A percentile compares a stretch with the other conserved stretches of the same genome.
phyloP scores from a whole-genome alignment of 1,284 basidiomycete genomes.

The Vanrija sp. region DNA sequence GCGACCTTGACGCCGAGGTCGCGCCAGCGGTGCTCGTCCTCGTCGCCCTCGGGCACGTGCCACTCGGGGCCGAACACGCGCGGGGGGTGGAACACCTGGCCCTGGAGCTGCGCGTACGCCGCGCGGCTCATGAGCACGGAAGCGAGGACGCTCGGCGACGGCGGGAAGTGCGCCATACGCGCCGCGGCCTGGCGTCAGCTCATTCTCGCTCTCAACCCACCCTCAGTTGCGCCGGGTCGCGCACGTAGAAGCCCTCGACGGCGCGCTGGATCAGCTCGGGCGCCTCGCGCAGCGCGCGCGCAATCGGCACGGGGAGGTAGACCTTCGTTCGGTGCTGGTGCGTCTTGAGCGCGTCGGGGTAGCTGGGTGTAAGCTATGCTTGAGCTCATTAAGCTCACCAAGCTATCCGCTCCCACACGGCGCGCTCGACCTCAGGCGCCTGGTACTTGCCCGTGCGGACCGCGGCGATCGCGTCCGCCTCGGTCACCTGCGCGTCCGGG shows the following conservation, averaged over 20 bases:
- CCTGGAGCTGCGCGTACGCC: conserved; percentile 84
- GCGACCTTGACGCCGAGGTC: conserved; percentile 89
- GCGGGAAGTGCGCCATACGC: conserved; percentile 81
- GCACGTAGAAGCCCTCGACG: conserved; percentile 84
- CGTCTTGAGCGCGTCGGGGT: conserved; percentile 62
- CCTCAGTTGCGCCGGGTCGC: conserved; percentile 79
- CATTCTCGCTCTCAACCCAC: conserved; percentile 53
- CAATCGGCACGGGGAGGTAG: conserved; percentile 73
- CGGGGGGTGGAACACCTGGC: conserved; percentile 88
- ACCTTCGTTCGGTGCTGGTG: conserved; percentile 78
- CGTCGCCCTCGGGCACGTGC: conserved; percentile 51
- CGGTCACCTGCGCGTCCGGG: conserved; percentile 57
- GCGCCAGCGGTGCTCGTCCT: conserved; percentile 62
- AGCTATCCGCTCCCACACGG: conserved; percentile 64
- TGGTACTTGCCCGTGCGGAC: conserved; percentile 50
- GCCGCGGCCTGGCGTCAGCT: conserved; percentile 62
- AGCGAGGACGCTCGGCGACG: conserved; percentile 59
- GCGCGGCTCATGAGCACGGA: conserved; percentile 75
- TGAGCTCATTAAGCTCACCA: conserved; percentile 50
- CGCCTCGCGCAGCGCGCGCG: conserved; percentile 61
- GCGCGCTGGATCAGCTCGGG: conserved; percentile 77
- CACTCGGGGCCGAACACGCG: conserved; percentile 69
- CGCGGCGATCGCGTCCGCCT: conserved; percentile 63
- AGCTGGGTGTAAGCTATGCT: conserved; percentile 53
- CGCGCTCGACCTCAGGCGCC: conserved; percentile 61